A percentile compares a stretch with the other conserved stretches of the same genome.
Conservation (phyloP, 257 asterid species). For the Fraxinus quadrangulata region DNA sequence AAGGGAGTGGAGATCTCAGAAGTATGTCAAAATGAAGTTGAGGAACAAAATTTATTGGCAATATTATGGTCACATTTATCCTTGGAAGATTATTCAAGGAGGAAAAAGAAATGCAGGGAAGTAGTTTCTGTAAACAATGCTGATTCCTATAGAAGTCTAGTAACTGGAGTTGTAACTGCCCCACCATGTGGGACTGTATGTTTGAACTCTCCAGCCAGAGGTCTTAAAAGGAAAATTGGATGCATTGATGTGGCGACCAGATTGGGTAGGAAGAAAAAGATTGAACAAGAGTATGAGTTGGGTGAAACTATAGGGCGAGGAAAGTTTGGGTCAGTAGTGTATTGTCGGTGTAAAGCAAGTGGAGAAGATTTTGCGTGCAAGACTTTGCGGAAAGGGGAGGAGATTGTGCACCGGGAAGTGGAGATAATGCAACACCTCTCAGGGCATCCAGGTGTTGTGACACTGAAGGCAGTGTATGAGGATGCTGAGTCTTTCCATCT, state of each 20-base stretch:
- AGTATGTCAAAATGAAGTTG: conserved; percentile 10
- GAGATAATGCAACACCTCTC: conserved; percentile 97
- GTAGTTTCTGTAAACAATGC: conserved; percentile 37
- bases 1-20: conserved; percentile 50
- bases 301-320: conserved; percentile 67
- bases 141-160: conserved; percentile 46
- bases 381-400: conserved; percentile 77
- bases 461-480: conserved; percentile 78
- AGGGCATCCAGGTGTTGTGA: conserved; percentile 85
- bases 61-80: conserved; percentile 65
- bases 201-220: conserved; percentile 60
- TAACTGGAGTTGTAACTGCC: conserved; percentile 74
- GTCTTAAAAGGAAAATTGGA: conserved; percentile 88
- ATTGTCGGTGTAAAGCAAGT: conserved; percentile 61
- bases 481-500: conserved; percentile 76
- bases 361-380: conserved; percentile 86
- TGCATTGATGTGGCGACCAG: conserved; percentile 78
- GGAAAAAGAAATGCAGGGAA: conserved; percentile 81
- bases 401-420: conserved; percentile 85
- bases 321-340: conserved; percentile 75
- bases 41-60: conserved; percentile 38
- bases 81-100: conserved; percentile 63
- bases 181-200: conserved; percentile 68
- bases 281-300: conserved; percentile 67
- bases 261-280: conserved; percentile 82